These are phyloP conservation scores for Tolypocladium ophioglossoides DNA, from an alignment of 2,329 filamentous ascomycete species.

Conservation along the genomic window DNA sequence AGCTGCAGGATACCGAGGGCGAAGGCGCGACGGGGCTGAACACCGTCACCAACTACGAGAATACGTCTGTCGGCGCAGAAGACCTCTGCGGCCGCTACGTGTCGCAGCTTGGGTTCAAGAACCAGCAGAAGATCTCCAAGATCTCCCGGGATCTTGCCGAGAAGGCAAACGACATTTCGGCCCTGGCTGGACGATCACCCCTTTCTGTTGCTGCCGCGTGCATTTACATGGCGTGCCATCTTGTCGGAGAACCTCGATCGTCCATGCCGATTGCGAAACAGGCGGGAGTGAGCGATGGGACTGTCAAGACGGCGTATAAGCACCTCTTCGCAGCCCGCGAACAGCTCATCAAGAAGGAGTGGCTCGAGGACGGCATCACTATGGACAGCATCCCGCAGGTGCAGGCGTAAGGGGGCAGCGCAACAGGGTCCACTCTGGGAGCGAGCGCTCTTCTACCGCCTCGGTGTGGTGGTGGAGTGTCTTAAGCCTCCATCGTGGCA, in stretches of 20 bases:
- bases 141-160: constrained; percentile 71
- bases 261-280: constrained; percentile 81
- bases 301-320: constrained; percentile 92
- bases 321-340: constrained; percentile 68
- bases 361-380: constrained; percentile 63
- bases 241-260: constrained; percentile 67
- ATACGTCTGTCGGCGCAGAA: constrained; percentile 68
- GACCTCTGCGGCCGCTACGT: constrained; percentile 87
- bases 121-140: constrained; percentile 63
- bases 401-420: constrained; percentile 14
- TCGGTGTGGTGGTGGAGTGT: neutral
- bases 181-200: constrained; percentile 84
- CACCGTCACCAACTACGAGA: constrained; percentile 60
- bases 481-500: neutral
- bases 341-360: constrained; percentile 62
- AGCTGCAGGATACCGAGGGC: constrained; percentile 50
- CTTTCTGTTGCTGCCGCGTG: constrained; percentile 89
- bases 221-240: constrained; percentile 89
- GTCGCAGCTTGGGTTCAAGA: constrained; percentile 65
- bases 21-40: constrained; percentile 35
- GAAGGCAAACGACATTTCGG: constrained; percentile 65
- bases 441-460: neutral
- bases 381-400: constrained; percentile 56
- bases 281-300: constrained; percentile 89
- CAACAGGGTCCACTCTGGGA: neutral